Conservation (phyloP, 768 basidiomycete genomes). For the Rhizopogon vulgaris region DNA sequence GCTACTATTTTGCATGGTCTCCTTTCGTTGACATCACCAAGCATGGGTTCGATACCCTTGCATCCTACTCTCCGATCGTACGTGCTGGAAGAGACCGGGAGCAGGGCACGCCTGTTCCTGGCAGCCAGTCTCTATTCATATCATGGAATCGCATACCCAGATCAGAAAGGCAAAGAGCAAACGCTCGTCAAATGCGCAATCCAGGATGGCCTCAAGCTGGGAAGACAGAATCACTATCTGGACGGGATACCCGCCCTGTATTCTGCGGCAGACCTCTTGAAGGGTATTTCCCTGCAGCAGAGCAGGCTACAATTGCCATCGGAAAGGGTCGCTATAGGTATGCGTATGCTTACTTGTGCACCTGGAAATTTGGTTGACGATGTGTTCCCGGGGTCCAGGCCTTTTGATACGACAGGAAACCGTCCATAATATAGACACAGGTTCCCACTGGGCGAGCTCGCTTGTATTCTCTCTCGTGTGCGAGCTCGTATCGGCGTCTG, state of each 20-base stretch:
- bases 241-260: slow-evolving; percentile 72
- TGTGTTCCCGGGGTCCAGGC: slow-evolving; percentile 33
- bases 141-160: slow-evolving; percentile 46
- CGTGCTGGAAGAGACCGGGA: slow-evolving; percentile 22
- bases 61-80: slow-evolving; percentile 42
- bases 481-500: slow-evolving; percentile 42
- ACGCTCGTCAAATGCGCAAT: slow-evolving; percentile 64
- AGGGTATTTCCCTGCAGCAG: slow-evolving; percentile 23
- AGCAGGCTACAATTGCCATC: slow-evolving; percentile 33
- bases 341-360: slow-evolving; percentile 8
- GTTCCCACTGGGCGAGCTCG: slow-evolving; percentile 65
- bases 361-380: not conserved
- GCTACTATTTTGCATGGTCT: slow-evolving; percentile 54
- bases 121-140: slow-evolving; percentile 76
- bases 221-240: slow-evolving; percentile 67
- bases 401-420: slow-evolving; percentile 58
- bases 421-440: slow-evolving; percentile 59
- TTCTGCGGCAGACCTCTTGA: slow-evolving; percentile 42
- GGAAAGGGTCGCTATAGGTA: slow-evolving; percentile 57
- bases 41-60: slow-evolving; percentile 25
- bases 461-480: slow-evolving; percentile 70
- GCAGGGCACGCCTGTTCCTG: slow-evolving; percentile 63
- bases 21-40: slow-evolving; percentile 18
- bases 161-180: slow-evolving; percentile 57
- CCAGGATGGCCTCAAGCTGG: slow-evolving; percentile 80